Conservation (phyloP, 2,329 filamentous ascomycete species). For the Aureobasidium pullulans region DNA sequence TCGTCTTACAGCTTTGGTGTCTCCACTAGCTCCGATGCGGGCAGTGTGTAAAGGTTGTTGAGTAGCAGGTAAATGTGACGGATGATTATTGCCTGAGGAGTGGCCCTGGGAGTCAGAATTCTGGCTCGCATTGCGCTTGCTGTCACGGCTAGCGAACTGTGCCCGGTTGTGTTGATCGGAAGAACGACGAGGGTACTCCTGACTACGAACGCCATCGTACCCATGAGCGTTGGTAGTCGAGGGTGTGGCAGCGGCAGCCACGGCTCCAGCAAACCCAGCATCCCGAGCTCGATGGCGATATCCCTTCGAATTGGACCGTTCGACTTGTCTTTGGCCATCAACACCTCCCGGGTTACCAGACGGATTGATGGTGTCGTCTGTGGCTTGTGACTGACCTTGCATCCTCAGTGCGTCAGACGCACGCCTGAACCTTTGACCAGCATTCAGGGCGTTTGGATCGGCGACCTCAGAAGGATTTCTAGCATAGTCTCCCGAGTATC, state of each 20-base stretch:
- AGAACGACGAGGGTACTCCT: background rate
- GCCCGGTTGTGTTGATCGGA: background rate
- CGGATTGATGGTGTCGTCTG: background rate
- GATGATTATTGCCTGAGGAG: slow-evolving; percentile 6
- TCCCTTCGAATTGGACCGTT: slow-evolving; percentile 14
- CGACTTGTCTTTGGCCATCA: background rate
- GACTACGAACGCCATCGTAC: background rate
- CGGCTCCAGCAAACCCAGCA: slow-evolving; percentile 26
- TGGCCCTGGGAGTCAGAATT: slow-evolving; percentile 5
- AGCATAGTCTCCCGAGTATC: background rate
- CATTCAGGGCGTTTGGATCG: background rate
- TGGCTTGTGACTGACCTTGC: background rate
- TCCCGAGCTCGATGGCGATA: slow-evolving; percentile 24
- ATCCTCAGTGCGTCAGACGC: slow-evolving; percentile 15
- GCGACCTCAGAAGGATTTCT: background rate
- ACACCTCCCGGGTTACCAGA: background rate
- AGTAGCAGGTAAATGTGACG: slow-evolving; percentile 19
- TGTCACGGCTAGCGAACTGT: background rate
- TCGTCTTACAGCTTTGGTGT: slow-evolving; percentile 26
- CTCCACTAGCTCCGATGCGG: slow-evolving; percentile 29
- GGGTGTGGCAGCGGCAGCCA: slow-evolving; percentile 19
- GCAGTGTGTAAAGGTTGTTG: slow-evolving; percentile 34
- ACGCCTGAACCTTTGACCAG: slow-evolving; percentile 12
- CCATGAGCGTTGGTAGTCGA: background rate
- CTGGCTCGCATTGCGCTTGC: background rate